Conservation (phyloP, 805 yeast genomes). For the Lipomyces orientalis region DNA sequence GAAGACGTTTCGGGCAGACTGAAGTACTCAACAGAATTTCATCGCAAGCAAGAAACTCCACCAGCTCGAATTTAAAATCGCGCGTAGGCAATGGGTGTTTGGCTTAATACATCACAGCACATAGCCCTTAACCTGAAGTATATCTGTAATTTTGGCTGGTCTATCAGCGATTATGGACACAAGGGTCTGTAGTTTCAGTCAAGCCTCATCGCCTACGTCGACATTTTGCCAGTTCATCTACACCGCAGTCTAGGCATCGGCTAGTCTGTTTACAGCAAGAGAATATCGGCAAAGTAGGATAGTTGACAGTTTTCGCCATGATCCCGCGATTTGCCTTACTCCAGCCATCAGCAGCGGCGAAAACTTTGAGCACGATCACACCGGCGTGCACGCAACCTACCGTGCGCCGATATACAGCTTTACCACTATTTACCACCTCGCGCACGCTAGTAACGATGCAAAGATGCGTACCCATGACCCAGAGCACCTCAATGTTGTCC, state of each 20-base stretch:
- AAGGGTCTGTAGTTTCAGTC: neutral
- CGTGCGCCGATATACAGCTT: neutral
- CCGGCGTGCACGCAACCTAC: neutral
- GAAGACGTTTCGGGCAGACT: neutral
- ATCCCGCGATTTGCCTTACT: neutral
- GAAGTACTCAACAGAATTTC: neutral
- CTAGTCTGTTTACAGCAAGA: neutral
- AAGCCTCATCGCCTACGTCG: neutral
- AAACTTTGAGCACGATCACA: neutral
- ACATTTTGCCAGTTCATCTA: neutral
- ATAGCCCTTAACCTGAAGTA: neutral
- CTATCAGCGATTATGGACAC: neutral
- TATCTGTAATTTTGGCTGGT: neutral
- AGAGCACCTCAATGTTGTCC: neutral
- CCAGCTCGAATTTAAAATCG: neutral
- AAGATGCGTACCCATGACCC: neutral
- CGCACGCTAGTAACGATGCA: neutral
- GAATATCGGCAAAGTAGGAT: neutral
- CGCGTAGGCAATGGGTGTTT: too few species aligned
- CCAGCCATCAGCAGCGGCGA: neutral
- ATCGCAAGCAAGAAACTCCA: neutral
- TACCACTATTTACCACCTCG: neutral
- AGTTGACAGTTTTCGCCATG: neutral
- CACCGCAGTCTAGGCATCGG: neutral
- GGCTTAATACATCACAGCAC: neutral